A percentile compares a stretch with the other conserved stretches of the same genome.
phyloP scores from a whole-genome alignment of 2,329 filamentous ascomycete species.

The Cercospora sesami region DNA sequence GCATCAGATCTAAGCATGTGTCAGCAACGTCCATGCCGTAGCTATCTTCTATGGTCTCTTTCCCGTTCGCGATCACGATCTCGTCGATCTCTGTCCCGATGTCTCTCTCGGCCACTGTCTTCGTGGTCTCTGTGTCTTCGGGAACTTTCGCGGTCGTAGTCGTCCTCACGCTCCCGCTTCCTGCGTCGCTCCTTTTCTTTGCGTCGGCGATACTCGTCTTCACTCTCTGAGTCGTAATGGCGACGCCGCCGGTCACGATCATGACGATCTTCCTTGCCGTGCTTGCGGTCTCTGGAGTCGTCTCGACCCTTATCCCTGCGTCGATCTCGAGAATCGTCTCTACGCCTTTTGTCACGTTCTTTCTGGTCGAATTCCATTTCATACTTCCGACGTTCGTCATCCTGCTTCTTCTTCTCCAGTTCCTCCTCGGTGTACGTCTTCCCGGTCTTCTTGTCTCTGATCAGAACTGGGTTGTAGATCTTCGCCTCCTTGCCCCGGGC shows the following conservation, averaged over 20 bases:
- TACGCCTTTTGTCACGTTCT: slow-evolving; percentile 37
- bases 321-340: slow-evolving; percentile 21
- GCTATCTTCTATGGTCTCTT: slow-evolving; percentile 25
- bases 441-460: slow-evolving; percentile 63
- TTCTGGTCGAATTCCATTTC: slow-evolving; percentile 45
- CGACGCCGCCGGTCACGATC: slow-evolving; percentile 27
- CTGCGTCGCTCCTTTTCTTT: slow-evolving; percentile 34
- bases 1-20: slow-evolving; percentile 18
- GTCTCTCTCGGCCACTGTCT: slow-evolving; percentile 28
- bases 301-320: slow-evolving; percentile 23
- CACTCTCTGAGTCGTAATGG: slow-evolving; percentile 27
- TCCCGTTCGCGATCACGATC: slow-evolving; percentile 25
- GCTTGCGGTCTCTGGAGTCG: slow-evolving; percentile 12
- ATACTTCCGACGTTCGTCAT: slow-evolving; percentile 52
- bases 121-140: slow-evolving; percentile 31
- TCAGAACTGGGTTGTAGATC: slow-evolving; percentile 62
- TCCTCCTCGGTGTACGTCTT: slow-evolving; percentile 64
- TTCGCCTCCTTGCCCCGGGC: slow-evolving; percentile 58
- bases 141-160: slow-evolving; percentile 19
- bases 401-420: slow-evolving; percentile 47
- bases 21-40: slow-evolving; percentile 18
- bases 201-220: slow-evolving; percentile 33
- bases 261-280: slow-evolving; percentile 23
- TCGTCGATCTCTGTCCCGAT: slow-evolving; percentile 20
- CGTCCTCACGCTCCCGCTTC: slow-evolving; percentile 21